Conservation (phyloP, 192 early-diverging fungal species). For the Endogone sp. region DNA sequence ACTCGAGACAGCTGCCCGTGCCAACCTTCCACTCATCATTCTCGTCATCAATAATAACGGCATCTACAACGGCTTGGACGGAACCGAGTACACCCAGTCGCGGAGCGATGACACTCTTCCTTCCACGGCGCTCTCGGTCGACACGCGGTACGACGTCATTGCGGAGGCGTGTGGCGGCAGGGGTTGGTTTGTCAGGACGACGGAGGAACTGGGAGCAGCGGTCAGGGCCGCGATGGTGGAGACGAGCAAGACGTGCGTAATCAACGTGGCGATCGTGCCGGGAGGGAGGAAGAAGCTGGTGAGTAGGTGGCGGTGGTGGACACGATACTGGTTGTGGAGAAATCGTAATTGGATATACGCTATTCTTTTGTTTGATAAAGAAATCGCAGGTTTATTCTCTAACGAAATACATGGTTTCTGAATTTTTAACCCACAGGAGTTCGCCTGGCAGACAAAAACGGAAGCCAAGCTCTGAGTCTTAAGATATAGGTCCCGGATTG, state of each 20-base stretch:
- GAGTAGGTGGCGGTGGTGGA: constrained; percentile 16
- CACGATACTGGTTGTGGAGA: no score
- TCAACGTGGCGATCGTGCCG: constrained; percentile 65
- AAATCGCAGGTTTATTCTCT: no score
- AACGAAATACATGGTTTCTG: not conserved
- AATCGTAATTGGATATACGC: no score
- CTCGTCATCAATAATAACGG: constrained; percentile 79
- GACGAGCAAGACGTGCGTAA: constrained; percentile 46
- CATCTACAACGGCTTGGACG: constrained; percentile 65
- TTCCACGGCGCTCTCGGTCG: constrained; percentile 57
- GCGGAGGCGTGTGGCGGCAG: constrained; percentile 61
- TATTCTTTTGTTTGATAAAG: no score
- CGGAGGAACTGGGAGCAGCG: constrained; percentile 48
- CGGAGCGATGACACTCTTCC: constrained; percentile 41
- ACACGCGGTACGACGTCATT: constrained; percentile 65
- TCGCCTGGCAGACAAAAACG: constrained; percentile 3
- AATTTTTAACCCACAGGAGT: not conserved
- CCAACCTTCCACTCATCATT: constrained; percentile 58
- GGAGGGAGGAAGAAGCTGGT: constrained; percentile 54
- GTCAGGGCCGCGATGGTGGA: constrained; percentile 35
- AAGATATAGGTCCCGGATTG: no score
- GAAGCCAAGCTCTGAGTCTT: not conserved
- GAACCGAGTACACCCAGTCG: constrained; percentile 38
- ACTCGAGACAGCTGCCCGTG: constrained; percentile 65
- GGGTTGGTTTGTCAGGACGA: constrained; percentile 54